Evolutionary conservation across 257 asterid species (phyloP), one percentile per base, ranked within the genome.

Genomic region (Misopates orontium): DNA sequence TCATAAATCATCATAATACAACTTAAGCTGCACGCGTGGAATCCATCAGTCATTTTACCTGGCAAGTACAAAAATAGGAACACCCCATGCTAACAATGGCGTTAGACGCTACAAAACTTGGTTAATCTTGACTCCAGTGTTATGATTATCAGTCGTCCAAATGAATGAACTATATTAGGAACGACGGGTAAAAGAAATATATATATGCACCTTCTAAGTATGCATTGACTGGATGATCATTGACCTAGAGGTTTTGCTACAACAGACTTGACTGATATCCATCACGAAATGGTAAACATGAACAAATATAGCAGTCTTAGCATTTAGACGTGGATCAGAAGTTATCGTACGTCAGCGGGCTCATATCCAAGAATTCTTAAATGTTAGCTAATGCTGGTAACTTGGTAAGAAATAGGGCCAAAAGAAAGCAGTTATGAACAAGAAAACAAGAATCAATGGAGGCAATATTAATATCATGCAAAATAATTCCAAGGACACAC

Each of bases 401-500:
- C 48, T 18, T 24, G 23, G 4, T 12, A 48, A 56, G 66, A 51
- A 61, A 51, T 62, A 39, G 61, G 25, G 47, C 53, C 11, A 44
- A 9, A 57, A 55, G 41, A 50, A 50, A 39, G 70, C 23, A 71
- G 39, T 51, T 36, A 17, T 20, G 56, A 15, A 55, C 5, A 31
- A 20, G 42, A 55, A 56, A 49, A n/a, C 60, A 24, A 24, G 62
- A 57, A 42, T 24, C 25, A 39, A 45, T 51, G 20, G 47, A n/a
- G 51, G 16, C 22, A 60, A 32, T 58, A 19, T 23, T 36, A n/a
- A 41, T 32, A 25, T 42, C 51, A 44, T 24, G 56, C 12, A 36
- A 53, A 18, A 55, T 53, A 66, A 44, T 28, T 57, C 41, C 61
- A 71, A 16, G 41, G 66, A 40, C 58, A n/a, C 86, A 86, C 99